Conservation (phyloP, 371 early-diverging fungal species). For the Lichtheimia hyalospora region DNA sequence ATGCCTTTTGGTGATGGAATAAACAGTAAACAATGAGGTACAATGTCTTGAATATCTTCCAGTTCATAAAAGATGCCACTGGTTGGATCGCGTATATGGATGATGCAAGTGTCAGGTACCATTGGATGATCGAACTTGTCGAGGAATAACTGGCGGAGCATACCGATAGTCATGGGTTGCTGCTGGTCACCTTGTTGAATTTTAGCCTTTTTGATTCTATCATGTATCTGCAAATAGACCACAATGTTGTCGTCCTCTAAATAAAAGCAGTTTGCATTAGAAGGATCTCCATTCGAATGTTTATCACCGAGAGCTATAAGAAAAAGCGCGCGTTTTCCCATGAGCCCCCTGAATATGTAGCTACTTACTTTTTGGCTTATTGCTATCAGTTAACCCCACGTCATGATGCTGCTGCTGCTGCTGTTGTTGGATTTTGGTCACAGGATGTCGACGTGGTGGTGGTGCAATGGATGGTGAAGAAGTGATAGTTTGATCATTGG, state of each 20-base stretch:
- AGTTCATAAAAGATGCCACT: slow-evolving; percentile 60
- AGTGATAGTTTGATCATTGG: no score
- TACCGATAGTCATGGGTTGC: slow-evolving; percentile 33
- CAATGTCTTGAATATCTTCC: slow-evolving; percentile 58
- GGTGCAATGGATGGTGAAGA: not conserved
- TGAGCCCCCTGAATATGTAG: not conserved
- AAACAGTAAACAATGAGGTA: slow-evolving; percentile 14
- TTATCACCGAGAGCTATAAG: not conserved
- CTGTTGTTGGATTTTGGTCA: not conserved
- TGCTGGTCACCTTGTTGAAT: slow-evolving; percentile 15
- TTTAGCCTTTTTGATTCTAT: slow-evolving; percentile 48
- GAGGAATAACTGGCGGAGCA: slow-evolving; percentile 46
- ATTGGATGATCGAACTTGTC: slow-evolving; percentile 40
- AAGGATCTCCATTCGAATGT: not conserved
- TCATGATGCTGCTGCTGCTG: not conserved
- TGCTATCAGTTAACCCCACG: not conserved
- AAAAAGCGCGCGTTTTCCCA: no score
- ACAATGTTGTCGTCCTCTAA: slow-evolving; percentile 10
- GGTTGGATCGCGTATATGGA: slow-evolving; percentile 57
- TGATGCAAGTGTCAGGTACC: slow-evolving; percentile 12
- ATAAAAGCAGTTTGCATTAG: not conserved
- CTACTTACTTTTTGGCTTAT: not conserved
- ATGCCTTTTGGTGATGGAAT: not conserved
- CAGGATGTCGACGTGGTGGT: slow-evolving; percentile 3
- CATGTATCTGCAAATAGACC: slow-evolving; percentile 52